Evolutionary conservation across 441 rosid species (phyloP).

Genomic region (California macrophylla): DNA sequence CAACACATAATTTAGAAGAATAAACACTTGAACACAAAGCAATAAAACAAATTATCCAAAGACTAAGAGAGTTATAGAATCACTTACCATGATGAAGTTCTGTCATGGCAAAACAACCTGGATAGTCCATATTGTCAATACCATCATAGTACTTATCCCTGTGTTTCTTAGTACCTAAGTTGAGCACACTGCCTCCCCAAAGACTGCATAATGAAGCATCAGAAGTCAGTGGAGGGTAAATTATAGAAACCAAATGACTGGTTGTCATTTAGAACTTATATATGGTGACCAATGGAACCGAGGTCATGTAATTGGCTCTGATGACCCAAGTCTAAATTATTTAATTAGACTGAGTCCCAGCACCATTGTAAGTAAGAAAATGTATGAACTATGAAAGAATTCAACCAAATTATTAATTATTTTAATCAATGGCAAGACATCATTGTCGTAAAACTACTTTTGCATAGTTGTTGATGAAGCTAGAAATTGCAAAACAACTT

Average conservation of each 20-base stretch:
- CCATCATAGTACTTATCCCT: slow-evolving; percentile 73
- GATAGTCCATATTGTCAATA: slow-evolving; percentile 73
- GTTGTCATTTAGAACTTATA: neutral
- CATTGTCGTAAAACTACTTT: neutral
- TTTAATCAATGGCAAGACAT: neutral
- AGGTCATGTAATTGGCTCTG: neutral
- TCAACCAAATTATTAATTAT: neutral
- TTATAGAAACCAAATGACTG: neutral
- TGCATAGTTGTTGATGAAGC: neutral
- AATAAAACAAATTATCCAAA: neutral
- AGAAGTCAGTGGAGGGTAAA: slow-evolving; percentile 1
- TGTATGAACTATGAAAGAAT: neutral
- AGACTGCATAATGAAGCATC: slow-evolving; percentile 44
- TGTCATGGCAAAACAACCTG: slow-evolving; percentile 98
- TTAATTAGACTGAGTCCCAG: neutral
- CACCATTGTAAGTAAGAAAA: neutral
- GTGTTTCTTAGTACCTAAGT: slow-evolving; percentile 88
- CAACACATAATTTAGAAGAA: neutral
- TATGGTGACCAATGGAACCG: neutral
- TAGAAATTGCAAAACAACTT: neutral
- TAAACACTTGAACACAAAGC: neutral
- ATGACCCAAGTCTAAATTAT: neutral
- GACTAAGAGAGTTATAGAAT: neutral
- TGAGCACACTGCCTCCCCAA: slow-evolving; percentile 94
- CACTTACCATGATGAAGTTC: slow-evolving; percentile 87